A percentile compares a stretch with the other conserved stretches of the same genome.
These are phyloP conservation scores for Ustilago curta DNA, from an alignment of 1,284 basidiomycete genomes.

Conservation along the genomic window DNA sequence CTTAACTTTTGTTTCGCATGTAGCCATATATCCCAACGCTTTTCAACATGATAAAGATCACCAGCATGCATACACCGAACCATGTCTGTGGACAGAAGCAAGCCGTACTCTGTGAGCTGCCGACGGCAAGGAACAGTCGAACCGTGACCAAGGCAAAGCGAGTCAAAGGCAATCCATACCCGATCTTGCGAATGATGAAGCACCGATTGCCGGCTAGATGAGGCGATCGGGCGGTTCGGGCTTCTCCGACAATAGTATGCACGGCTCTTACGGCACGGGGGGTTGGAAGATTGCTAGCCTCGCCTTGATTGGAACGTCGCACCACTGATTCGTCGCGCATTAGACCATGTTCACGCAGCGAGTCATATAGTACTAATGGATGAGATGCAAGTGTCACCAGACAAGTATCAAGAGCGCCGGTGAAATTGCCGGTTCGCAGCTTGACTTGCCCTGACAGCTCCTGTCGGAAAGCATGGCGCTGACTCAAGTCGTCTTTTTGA, in stretches of 20 bases:
- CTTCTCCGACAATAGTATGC: conserved; percentile 13
- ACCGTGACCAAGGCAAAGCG: not conserved
- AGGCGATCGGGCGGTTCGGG: conserved; percentile 1
- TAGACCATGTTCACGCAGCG: not conserved
- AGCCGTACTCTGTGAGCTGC: too few species aligned
- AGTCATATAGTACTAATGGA: not conserved
- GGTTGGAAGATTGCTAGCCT: not conserved
- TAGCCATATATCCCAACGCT: conserved; percentile 22
- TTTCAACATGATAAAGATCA: conserved; percentile 1
- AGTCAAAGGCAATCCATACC: not conserved
- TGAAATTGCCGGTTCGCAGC: not conserved
- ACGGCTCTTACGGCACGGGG: not conserved
- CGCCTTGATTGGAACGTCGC: not conserved
- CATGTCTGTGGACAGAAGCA: not conserved
- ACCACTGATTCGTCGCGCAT: not conserved
- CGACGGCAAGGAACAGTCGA: too few species aligned
- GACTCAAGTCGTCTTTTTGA: too few species aligned
- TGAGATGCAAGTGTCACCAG: not conserved
- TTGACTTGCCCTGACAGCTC: too few species aligned
- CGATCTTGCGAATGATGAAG: not conserved
- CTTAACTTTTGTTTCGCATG: conserved; percentile 24
- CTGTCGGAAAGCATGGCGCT: too few species aligned
- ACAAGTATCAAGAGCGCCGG: not conserved
- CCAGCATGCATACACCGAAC: conserved; percentile 3
- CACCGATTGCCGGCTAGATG: conserved; percentile 1